Percentiles rank a stretch among this genome's conserved stretches.
phyloP scores from a whole-genome alignment of 345 rosid species.

The Cochlearia excelsa region DNA sequence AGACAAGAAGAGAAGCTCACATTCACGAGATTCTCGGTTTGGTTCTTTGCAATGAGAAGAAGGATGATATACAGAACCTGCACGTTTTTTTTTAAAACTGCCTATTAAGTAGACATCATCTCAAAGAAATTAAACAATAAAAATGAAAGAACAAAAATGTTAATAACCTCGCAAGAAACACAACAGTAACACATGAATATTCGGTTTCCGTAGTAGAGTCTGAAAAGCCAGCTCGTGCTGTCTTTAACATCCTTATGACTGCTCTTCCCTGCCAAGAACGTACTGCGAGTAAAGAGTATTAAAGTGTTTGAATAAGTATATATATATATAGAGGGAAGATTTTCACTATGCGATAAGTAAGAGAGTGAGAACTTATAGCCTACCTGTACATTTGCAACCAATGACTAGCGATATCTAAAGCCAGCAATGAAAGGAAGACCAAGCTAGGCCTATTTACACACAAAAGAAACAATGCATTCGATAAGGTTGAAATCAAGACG shows the following conservation, averaged over 20 bases:
- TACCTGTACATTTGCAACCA: constrained; percentile 99
- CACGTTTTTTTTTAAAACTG: neutral
- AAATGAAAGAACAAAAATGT: neutral
- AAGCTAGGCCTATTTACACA: constrained; percentile 75
- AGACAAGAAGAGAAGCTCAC: constrained; percentile 41
- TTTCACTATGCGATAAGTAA: neutral
- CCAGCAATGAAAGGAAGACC: constrained; percentile 80
- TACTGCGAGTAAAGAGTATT: constrained; percentile 49
- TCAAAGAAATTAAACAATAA: neutral
- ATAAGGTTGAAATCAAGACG: constrained; percentile 1
- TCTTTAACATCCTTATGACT: constrained; percentile 98
- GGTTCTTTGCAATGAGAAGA: constrained; percentile 68
- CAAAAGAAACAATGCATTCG: neutral
- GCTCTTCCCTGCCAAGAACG: constrained; percentile 81
- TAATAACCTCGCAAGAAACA: constrained; percentile 81
- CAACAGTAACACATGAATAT: constrained; percentile 96
- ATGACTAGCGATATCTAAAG: constrained; percentile 92
- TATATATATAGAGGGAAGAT: neutral
- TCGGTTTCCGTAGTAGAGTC: constrained; percentile 89
- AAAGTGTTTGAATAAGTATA: neutral
- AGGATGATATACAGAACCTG: constrained; percentile 89
- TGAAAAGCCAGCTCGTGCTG: constrained; percentile 94
- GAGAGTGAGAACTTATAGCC: neutral
- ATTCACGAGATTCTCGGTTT: constrained; percentile 58
- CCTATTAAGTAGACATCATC: constrained; percentile 10